Evolutionary conservation across 169 alveolate species (phyloP), one percentile per base, ranked within the genome.

Genomic region (Eimeria acervulina): DNA sequence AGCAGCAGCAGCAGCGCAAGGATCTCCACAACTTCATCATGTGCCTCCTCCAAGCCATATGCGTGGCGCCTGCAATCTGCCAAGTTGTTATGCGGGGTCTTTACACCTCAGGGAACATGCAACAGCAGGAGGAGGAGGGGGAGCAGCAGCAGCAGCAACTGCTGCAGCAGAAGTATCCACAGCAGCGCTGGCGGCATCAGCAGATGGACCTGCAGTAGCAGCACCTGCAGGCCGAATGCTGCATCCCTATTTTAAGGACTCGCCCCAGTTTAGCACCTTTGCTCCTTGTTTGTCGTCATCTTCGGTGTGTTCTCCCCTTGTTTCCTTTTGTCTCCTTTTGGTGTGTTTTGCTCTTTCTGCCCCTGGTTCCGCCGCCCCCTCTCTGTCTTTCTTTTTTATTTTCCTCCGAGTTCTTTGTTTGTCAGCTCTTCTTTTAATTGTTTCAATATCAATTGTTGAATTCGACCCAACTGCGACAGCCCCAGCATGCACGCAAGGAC

Each of bases 1-100:
- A 5, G 84, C 52, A 72, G 84, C 84, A 33, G 84, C 84, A 72
- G 52, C 84, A 72, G 52, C 51, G 0, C 52, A 31, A 31, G 83
- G 55, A 72, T 26, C 52, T 36, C 55, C 84, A 72, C 74, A 63
- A 63, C 74, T 2, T 63, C 74, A 63, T 15, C 74, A 6, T 17
- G 15, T 63, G 74, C 38, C 31, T 63, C 74, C 31, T 63, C 36
- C 74, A 63, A 7, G 36, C 74, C 74, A 63, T 36, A 7, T 26
- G 38, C 74, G 38, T 26, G 74, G 74, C 36, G 36, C 36, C 36
- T 63, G 5, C 17, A 1, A 63, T n/a, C 31, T 63, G 36, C 74
- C 5, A 36, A 26, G 74, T 7, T 63, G 74, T 15, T 63, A 23
- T 63, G 74, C 38, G 7, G 74, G 74, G 74, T n/a, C 74, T 63